Evolutionary conservation across 805 yeast genomes (phyloP).

Genomic region (Starmerella davenportii): DNA sequence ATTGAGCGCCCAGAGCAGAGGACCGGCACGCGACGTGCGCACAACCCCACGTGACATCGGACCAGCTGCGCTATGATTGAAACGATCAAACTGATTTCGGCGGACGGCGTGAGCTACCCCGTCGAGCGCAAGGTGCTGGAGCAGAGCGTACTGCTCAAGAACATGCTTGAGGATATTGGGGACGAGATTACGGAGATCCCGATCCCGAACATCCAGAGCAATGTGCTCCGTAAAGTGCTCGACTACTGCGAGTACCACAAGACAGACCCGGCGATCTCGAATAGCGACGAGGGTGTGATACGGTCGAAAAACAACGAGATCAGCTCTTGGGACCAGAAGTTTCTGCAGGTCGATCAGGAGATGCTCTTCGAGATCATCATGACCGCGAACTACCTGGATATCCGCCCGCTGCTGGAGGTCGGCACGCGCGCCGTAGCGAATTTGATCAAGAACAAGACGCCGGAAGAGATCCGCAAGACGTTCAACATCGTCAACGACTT

Average conservation of each 20-base stretch:
- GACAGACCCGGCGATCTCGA: conserved; percentile 46
- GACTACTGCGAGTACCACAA: conserved; percentile 95
- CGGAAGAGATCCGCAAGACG: conserved; percentile 30
- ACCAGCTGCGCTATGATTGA: conserved; percentile 2
- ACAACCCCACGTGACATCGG: no score
- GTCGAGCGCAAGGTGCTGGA: conserved; percentile 51
- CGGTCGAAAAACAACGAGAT: conserved; percentile 76
- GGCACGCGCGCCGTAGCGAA: conserved; percentile 34
- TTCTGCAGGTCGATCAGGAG: conserved; percentile 72
- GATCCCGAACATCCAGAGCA: conserved; percentile 54
- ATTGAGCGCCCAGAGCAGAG: no score
- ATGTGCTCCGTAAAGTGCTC: conserved; percentile 68
- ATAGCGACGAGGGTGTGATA: conserved; percentile 36
- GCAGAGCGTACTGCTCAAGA: conserved; percentile 66
- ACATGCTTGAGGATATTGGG: conserved; percentile 58
- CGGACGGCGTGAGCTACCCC: conserved; percentile 17
- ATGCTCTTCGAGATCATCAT: conserved; percentile 32
- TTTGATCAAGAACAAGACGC: conserved; percentile 31
- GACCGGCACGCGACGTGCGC: no score
- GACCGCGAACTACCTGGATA: conserved; percentile 32
- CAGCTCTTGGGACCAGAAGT: conserved; percentile 89
- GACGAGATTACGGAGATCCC: conserved; percentile 63
- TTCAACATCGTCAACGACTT: conserved; percentile 31
- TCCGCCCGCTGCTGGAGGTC: conserved; percentile 29
- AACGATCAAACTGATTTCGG: conserved; percentile 11